A percentile compares a stretch with the other conserved stretches of the same genome.
phyloP scores from a whole-genome alignment of 352 stramenopile species.

The Globisporangium splendens region DNA sequence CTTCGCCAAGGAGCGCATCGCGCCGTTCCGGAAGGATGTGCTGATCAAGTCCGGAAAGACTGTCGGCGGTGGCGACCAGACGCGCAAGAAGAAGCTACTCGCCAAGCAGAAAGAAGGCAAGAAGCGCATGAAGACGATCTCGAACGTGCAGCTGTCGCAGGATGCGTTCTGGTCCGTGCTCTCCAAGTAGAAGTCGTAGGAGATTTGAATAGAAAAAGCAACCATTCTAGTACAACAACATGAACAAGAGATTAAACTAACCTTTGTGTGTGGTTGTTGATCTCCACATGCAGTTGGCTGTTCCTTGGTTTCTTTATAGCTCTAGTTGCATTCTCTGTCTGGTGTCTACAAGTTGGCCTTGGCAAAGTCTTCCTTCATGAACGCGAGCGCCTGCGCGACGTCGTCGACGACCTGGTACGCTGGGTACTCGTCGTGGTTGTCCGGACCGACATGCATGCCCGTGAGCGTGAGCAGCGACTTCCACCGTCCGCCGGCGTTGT shows the following conservation, averaged over 20 bases:
- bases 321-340: background rate
- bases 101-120: constrained; percentile 99
- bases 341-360: constrained; percentile 8
- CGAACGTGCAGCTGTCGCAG: constrained; percentile 96
- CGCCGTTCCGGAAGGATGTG: constrained; percentile 96
- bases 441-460: constrained; percentile 70
- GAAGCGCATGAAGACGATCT: constrained; percentile 95
- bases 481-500: constrained; percentile 68
- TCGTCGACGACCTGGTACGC: constrained; percentile 76
- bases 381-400: constrained; percentile 59
- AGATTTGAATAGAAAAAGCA: too few relatives aligned
- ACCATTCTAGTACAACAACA: background rate
- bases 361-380: constrained; percentile 75
- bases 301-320: background rate
- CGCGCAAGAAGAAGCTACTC: constrained; percentile 98
- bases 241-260: background rate
- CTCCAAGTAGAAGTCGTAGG: constrained; percentile 51
- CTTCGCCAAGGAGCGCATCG: constrained; percentile 96
- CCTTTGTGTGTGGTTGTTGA: background rate
- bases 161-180: constrained; percentile 98
- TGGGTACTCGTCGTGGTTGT: constrained; percentile 59
- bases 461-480: constrained; percentile 83
- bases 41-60: constrained; percentile 95
- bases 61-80: constrained; percentile 96
- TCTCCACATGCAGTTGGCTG: too few relatives aligned